phyloP scores from a whole-genome alignment of 371 early-diverging fungal species.

The Dichotomocladium elegans region DNA sequence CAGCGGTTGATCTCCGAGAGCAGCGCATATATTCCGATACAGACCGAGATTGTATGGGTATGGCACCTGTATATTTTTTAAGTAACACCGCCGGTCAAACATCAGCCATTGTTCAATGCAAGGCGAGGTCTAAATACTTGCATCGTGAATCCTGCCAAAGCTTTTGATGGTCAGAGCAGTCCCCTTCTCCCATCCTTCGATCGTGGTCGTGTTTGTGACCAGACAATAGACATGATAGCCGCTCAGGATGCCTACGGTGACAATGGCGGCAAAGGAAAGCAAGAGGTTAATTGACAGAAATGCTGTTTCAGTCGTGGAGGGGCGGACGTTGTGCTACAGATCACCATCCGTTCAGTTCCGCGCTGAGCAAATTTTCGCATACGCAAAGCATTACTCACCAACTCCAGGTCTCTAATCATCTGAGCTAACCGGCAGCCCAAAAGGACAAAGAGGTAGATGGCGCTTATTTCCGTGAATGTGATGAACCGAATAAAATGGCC shows the following conservation, averaged over 20 bases:
- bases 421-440: conserved; percentile 35
- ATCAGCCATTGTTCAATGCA: background rate
- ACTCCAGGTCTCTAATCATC: conserved; percentile 23
- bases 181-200: conserved; percentile 86
- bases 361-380: too few relatives aligned
- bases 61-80: conserved; percentile 44
- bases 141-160: conserved; percentile 51
- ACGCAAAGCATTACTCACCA: too few relatives aligned
- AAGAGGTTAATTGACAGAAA: conserved; percentile 68
- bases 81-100: too few relatives aligned
- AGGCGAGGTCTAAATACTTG: background rate
- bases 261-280: conserved; percentile 60
- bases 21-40: conserved; percentile 67
- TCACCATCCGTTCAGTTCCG: background rate
- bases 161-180: conserved; percentile 76
- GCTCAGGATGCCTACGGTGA: conserved; percentile 78
- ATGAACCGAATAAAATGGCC: conserved; percentile 89
- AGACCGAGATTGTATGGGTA: conserved; percentile 95
- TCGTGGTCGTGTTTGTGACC: conserved; percentile 89
- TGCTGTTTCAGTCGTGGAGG: conserved; percentile 54
- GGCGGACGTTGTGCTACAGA: conserved; percentile 34
- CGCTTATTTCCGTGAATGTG: conserved; percentile 61
- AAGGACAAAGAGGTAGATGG: conserved; percentile 41
- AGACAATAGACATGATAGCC: conserved; percentile 84
- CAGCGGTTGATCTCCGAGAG: conserved; percentile 66